phyloP scores from a whole-genome alignment of 805 yeast species.

The Wickerhamomyces alni region DNA sequence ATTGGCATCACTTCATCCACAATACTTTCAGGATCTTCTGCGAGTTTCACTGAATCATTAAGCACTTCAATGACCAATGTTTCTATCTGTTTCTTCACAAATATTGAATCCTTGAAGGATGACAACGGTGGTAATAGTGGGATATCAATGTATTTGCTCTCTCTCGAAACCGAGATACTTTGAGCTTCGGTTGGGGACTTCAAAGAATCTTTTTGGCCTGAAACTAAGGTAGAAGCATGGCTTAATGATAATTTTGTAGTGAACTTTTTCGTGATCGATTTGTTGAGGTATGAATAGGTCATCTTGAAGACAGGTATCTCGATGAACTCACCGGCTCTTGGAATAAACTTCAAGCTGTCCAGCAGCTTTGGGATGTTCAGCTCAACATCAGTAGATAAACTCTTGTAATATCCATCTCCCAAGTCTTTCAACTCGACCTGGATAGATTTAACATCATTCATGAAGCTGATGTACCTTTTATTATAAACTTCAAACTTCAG shows the following conservation, averaged over 20 bases:
- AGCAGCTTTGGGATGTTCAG: slow-evolving; percentile 7
- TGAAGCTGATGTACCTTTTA: slow-evolving; percentile 1
- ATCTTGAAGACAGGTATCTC: slow-evolving; percentile 14
- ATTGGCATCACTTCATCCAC: background rate
- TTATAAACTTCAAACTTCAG: slow-evolving; percentile 7
- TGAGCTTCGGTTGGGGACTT: slow-evolving; percentile 4
- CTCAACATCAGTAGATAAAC: slow-evolving; percentile 11
- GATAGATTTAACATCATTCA: no score
- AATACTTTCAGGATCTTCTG: background rate
- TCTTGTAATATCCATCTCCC: slow-evolving; percentile 19
- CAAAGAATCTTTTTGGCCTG: background rate
- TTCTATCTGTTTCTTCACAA: slow-evolving; percentile 32
- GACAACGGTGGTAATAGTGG: slow-evolving; percentile 29
- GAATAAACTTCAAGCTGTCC: background rate
- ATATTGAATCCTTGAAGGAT: slow-evolving; percentile 29
- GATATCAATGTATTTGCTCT: slow-evolving; percentile 16
- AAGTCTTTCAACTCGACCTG: slow-evolving; percentile 13
- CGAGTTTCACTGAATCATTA: background rate
- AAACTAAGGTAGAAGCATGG: background rate
- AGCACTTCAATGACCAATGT: slow-evolving; percentile 17
- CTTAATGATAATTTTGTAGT: slow-evolving; percentile 7
- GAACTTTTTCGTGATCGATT: slow-evolving; percentile 1
- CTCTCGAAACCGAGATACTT: background rate
- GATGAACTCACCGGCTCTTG: slow-evolving; percentile 3
- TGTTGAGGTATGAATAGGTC: slow-evolving; percentile 2